Conservation (phyloP, 331 rosid species). For the Acacia pycnantha region DNA sequence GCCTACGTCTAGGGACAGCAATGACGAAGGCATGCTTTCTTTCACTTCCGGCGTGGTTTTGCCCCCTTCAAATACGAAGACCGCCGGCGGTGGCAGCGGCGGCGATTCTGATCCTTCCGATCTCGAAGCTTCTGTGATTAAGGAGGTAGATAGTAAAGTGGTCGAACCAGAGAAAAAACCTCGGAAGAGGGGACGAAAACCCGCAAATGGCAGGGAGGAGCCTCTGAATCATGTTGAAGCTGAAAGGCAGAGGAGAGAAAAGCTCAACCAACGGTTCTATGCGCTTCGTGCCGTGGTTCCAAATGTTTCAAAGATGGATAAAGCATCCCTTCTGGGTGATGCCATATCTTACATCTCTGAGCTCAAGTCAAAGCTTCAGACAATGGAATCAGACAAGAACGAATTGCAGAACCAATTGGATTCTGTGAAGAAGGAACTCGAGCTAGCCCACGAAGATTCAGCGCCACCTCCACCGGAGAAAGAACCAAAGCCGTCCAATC, state of each 20-base stretch:
- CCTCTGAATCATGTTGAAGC: slow-evolving; percentile 93
- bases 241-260: slow-evolving; percentile 81
- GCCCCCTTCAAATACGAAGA: slow-evolving; percentile 42
- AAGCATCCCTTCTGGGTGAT: slow-evolving; percentile 83
- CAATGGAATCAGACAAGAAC: slow-evolving; percentile 47
- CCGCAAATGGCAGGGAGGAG: slow-evolving; percentile 92
- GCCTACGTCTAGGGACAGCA: slow-evolving; percentile 46
- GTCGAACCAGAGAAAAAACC: slow-evolving; percentile 73
- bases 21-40: slow-evolving; percentile 76
- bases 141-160: slow-evolving; percentile 55
- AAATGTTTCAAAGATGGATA: slow-evolving; percentile 90
- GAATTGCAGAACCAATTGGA: slow-evolving; percentile 60
- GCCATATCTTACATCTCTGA: slow-evolving; percentile 78
- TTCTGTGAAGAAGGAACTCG: slow-evolving; percentile 41
- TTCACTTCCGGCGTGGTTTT: slow-evolving; percentile 66
- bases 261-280: slow-evolving; percentile 77
- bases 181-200: slow-evolving; percentile 74
- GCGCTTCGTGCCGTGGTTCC: slow-evolving; percentile 88
- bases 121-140: slow-evolving; percentile 69
- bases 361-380: slow-evolving; percentile 61
- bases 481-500: slow-evolving; percentile 33
- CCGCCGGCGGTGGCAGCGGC: slow-evolving; percentile 42
- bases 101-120: slow-evolving; percentile 75
- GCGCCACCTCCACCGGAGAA: slow-evolving; percentile 9
- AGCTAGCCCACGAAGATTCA: slow-evolving; percentile 32